Base-by-base conservation (phyloP, 108 stramenopile genomes). In the Conticribra weissflogii region DNA sequence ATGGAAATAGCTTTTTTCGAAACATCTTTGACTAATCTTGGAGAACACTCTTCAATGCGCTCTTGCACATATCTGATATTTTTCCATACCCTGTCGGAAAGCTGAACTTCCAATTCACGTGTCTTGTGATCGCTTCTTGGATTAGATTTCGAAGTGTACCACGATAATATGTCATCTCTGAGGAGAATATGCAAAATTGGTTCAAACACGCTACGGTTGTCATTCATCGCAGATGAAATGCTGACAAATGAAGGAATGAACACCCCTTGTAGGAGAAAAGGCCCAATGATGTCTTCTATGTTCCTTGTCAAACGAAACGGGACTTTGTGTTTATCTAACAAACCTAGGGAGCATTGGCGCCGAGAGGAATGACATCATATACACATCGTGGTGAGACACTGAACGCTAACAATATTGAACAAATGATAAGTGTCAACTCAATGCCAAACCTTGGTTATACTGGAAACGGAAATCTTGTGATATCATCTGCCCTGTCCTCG, bases 271-370 rank as follows among this genome's bases (percentile, higher is more conserved):
- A 90, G 48, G 48, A 89, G 55, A 51, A 86, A 72, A 29, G 88
- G 81, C 16, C 93, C 93, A 29, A 94, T 75, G 18, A 85, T 75
- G 24, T 66, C 74, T 5, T 72, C 50, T 8, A 94, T 74, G 45
- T 91, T 91, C 34, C 88, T 78, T 48, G 93, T 94, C 86, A 94
- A 63, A 16, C 93, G 78, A 67, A 90, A 94, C n/a, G 93, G 93
- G 36, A 94, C 70, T 14, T 63, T 57, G 22, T 63, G 82, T 8
- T 62, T 64, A 46, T 88, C 89, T 24, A 94, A 73, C 55, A 88
- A 81, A 0, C 92, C 85, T 72, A 49, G 7, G 1, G 16, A 14
- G 21, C 9, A 58, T n/a, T n/a, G n/a, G n/a, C n/a, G n/a, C n/a
- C n/a, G n/a, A n/a, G n/a, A n/a, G n/a, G n/a, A n/a, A n/a, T n/a